Evolutionary conservation across 352 stramenopile species (phyloP), one percentile per base, ranked within the genome.

Genomic region (Phytopythium montanum): DNA sequence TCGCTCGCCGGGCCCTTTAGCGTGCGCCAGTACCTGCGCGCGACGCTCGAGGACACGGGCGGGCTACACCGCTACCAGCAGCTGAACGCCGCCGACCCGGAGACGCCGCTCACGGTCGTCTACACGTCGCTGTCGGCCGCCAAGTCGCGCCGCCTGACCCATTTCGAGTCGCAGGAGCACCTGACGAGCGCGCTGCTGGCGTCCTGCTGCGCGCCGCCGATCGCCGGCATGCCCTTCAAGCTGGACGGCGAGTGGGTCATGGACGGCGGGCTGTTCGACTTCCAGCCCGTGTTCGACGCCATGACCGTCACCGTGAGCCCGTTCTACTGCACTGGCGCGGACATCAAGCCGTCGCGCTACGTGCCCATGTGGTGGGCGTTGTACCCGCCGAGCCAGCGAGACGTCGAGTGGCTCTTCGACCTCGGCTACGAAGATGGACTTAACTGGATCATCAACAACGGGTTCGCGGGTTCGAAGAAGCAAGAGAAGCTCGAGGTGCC

Each of bases 281-380:
- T 96, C 62, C 81, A 94, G 68, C 88, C 88, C 21, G 72, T 89
- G 26, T 76, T 85, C 45, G 79, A 92, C 55, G 69, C 63, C 9
- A 73, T 79, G 41, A 96, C 86, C 1, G 68, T 96, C 59, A 92
- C 81, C 0, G 69, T 95, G 36, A 94, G 83, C 50, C 85, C 86
- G 23, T 90, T 96, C 66, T 96, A 95, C 73, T 95, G 82, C 66
- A 88, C 84, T 13, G 69, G 75, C n/a, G 85, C 86, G 7, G 87
- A 95, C 65, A 96, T 95, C 62, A 95, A 95, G 62, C 86, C 88
- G 16, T 95, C 83, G 36, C 79, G 85, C n/a, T 96, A 95, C 59
- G 84, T 96, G 60, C 88, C 87, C 2, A 86, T 95, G 76, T 94
- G 86, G 85, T 96, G 87, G 87, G 81, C 76, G 2, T 3, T 94